These are phyloP conservation scores for Sporothrix luriei DNA, from an alignment of 2,329 filamentous ascomycete genomes.

Conservation along the genomic window DNA sequence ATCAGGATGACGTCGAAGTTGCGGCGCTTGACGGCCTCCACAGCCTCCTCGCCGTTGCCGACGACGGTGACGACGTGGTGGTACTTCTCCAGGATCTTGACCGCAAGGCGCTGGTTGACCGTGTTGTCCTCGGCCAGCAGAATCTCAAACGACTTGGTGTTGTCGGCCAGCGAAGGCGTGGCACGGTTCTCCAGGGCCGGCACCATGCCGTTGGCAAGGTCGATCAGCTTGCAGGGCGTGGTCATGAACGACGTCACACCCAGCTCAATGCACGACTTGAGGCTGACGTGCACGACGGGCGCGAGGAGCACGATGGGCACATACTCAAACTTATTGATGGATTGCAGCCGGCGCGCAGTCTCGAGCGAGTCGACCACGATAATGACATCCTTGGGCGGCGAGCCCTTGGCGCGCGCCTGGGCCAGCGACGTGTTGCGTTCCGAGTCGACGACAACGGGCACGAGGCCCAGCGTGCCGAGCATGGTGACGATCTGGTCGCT, in stretches of 20 bases:
- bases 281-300: slow-evolving; percentile 82
- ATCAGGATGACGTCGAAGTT: slow-evolving; percentile 96
- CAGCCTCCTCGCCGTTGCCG: slow-evolving; percentile 89
- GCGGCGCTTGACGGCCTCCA: slow-evolving; percentile 88
- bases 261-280: slow-evolving; percentile 91
- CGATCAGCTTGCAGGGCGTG: slow-evolving; percentile 89
- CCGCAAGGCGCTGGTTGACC: slow-evolving; percentile 92
- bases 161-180: slow-evolving; percentile 86
- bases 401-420: slow-evolving; percentile 56
- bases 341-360: slow-evolving; percentile 80
- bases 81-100: slow-evolving; percentile 97
- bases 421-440: slow-evolving; percentile 64
- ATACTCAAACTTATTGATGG: slow-evolving; percentile 95
- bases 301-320: slow-evolving; percentile 92
- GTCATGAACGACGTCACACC: slow-evolving; percentile 99
- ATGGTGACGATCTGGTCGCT: slow-evolving; percentile 76
- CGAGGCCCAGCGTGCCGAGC: slow-evolving; percentile 75
- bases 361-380: slow-evolving; percentile 94
- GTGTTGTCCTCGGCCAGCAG: slow-evolving; percentile 95
- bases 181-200: slow-evolving; percentile 92
- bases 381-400: slow-evolving; percentile 86
- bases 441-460: slow-evolving; percentile 82
- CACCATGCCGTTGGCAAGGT: slow-evolving; percentile 93
- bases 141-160: slow-evolving; percentile 94
- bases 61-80: slow-evolving; percentile 91